Percentiles rank a stretch among this genome's conserved stretches.
phyloP scores from a whole-genome alignment of 2,329 filamentous ascomycete species.

The Penicillium sp. region DNA sequence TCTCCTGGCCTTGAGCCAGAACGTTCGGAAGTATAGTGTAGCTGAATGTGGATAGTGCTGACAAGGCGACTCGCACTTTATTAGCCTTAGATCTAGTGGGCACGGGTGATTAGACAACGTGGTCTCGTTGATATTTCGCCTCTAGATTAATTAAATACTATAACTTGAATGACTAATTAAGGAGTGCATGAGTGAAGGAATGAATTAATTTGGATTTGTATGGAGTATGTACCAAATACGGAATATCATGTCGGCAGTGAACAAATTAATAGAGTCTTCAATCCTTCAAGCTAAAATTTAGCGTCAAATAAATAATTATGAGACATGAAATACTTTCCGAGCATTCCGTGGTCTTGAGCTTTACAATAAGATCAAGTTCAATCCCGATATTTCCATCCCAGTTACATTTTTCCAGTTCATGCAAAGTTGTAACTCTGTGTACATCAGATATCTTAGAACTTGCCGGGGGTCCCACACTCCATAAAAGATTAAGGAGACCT shows the following conservation, averaged over 20 bases:
- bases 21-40: neutral
- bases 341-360: neutral
- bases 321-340: neutral
- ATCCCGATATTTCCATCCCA: neutral
- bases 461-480: neutral
- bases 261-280: neutral
- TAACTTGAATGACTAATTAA: neutral
- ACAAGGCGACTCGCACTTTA: neutral
- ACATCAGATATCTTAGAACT: neutral
- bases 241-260: neutral
- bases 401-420: neutral
- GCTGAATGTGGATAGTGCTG: constrained; percentile 1
- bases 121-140: neutral
- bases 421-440: neutral
- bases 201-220: neutral
- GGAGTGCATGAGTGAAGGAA: neutral
- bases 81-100: constrained; percentile 4
- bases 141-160: neutral
- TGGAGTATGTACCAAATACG: neutral
- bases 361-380: neutral
- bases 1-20: neutral
- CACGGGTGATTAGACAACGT: neutral
- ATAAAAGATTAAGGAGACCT: constrained; percentile 6
- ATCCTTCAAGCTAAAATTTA: neutral
- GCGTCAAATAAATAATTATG: neutral